Base-by-base conservation (phyloP, 495 filamentous ascomycete species). In the Penicillium verhagenii region DNA sequence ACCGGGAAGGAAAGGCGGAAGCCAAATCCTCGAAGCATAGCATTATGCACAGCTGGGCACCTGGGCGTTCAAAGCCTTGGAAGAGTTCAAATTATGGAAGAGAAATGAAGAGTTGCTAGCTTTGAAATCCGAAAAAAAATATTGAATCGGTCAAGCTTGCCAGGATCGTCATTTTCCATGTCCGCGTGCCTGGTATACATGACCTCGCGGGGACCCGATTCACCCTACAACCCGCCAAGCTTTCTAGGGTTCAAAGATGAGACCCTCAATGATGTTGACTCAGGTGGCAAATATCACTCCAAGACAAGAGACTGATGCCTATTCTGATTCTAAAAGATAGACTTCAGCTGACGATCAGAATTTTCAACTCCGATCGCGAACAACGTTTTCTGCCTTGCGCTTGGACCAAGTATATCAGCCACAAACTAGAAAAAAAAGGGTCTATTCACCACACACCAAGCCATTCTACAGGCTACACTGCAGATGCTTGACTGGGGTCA, bases 381-480 rank as follows among this genome's bases (percentile, higher is more conserved):
- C 54, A 29, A 53, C 42, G 43, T 25, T 28, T n/a, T 62, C 56
- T 55, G 62, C 62, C 62, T 65, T 59, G 62, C 59, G 62, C 62
- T 57, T 56, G 24, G 62, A 23, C 56, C 59, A 23, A 16, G 33
- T n/a, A 47, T 14, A 44, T 37, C 40, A 53, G 53, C 55, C 55
- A 56, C 58, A 55, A 13, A 23, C 35, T n/a, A n/a, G n/a, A n/a
- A n/a, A n/a, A n/a, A n/a, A n/a, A n/a, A 24, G 14, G 43, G 31
- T 49, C 46, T 50, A 40, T 40, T 51, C 16, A 35, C 33, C 13
- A 4, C 11, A 14, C 33, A 16, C n/a, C 14, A 35, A 35, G 3
- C 1, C 13, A 16, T 10, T 31, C 13, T 35, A 4, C 4, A 35
- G 13, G 14, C 4, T 11, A 35, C 33, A 3, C 33, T 35, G 14